Base-by-base conservation (phyloP, 2,329 filamentous ascomycete species). In the Akanthomyces uredinophilus region DNA sequence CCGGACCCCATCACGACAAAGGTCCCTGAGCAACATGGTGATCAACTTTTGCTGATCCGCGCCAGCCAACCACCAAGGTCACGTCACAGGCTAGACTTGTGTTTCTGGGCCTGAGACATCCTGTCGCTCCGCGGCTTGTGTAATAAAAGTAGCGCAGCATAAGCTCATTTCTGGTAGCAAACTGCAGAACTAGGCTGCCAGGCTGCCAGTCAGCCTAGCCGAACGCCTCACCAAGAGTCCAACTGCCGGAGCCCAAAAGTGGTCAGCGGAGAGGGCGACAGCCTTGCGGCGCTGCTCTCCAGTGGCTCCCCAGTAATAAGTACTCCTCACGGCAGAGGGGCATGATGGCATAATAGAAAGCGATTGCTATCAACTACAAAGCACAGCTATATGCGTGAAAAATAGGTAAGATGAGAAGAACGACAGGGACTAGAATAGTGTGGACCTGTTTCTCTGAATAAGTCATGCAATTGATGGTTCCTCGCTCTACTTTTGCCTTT, bases 131-230 rank as follows among this genome's bases (percentile, higher is more conserved):
- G 29, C 46, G 24, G 46, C 24, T 27, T 13, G 37, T 49, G 16
- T 13, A 4, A 18, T 29, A 29, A 49, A 47, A 49, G 27, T 54
- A 29, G 7, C 37, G 3, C 20, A 43, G 14, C 35, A 24, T 4
- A 3, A 41, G 2, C 18, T 51, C 22, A 29, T 29, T 47, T 20
- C 18, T 6, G 22, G 18, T 10, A 41, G 20, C 13, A 47, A 35
- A 18, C 41, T 10, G 4, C 22, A 14, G 11, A 13, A 27, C 46
- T 8, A 49, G 41, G 13, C 13, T 10, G n/a, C 54, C 43, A 49
- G 41, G 13, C 13, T 10, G n/a, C 54, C 43, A 58, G 55, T 58
- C 32, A 49, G 55, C 55, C 55, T 57, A 22, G 55, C 55, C 44
- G 24, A 54, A 35, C 10, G 35, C 35, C 51, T 53, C 2, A 13